Evolutionary conservation across 2,329 filamentous ascomycete genomes (phyloP), one percentile per base, ranked within the genome.

Genomic region (Cladophialophora exuberans): DNA sequence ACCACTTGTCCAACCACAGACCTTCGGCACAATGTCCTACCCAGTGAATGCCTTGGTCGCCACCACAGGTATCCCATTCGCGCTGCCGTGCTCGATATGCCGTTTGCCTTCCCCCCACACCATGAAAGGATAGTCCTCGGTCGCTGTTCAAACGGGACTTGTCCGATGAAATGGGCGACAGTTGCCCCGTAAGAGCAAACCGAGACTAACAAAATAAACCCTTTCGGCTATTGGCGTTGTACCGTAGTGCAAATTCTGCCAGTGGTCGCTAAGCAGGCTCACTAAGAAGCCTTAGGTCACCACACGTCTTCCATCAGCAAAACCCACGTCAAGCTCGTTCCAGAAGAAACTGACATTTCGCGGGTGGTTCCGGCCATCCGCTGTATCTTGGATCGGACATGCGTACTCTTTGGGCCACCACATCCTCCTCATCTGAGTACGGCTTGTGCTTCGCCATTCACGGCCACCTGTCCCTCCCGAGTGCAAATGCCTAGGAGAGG

Each of bases 321-420:
- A 45, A 20, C 23, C 42, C 10, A 25, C 11, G 15, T 13, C 25
- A 31, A 10, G 17, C 25, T 36, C 28, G 7, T 36, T 25, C 44
- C 22, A 45, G 31, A 52, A 52, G 41, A 22, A 44, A 45, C 18
- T 39, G 39, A 41, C 22, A 23, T 18, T 28, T 17, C 18, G 25
- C 39, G 46, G 54, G 20, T 46, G 49, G 36, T 57, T 20, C 54
- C 54, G 54, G 54, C 49, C 54, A 41, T 49, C 54, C 54, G 54
- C 23, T 44, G 33, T 30, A 39, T 22, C 35, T 26, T 15, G 18
- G 7, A 35, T 35, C 45, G 39, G 45, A 28, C 23, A 49, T 31
- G 52, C 28, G 17, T 15, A 17, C 31, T 11, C 20, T 35, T 25
- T 23, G 31, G 15, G 22, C 23, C 33, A 42, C 28, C 50, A 28